A percentile compares a stretch with the other conserved stretches of the same genome.
phyloP scores from a whole-genome alignment of 139 green algal genomes.

The Chlorella sp. region DNA sequence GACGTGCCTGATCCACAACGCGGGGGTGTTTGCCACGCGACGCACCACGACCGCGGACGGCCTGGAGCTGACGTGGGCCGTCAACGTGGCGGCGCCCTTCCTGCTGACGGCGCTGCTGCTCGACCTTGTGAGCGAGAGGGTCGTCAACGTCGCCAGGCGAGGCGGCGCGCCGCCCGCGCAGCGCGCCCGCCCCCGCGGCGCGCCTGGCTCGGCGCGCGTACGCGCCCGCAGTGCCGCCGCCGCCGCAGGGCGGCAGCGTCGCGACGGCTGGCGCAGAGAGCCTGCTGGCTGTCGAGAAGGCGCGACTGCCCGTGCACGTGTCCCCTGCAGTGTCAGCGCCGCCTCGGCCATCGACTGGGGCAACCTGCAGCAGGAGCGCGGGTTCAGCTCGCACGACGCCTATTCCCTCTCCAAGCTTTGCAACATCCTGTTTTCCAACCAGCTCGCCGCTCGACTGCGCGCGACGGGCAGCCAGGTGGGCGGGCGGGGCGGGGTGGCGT shows the following conservation, averaged over 20 bases:
- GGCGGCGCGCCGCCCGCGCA: too few species aligned
- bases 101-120: conserved; percentile 59
- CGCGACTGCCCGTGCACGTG: too few species aligned
- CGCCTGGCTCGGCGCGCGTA: too few species aligned
- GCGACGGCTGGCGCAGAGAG: too few species aligned
- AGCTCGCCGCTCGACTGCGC: conserved; percentile 44
- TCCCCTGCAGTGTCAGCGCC: conserved; percentile 66
- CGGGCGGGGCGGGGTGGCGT: too few species aligned
- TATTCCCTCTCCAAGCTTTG: conserved; percentile 71
- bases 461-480: conserved; percentile 20
- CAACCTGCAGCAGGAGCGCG: conserved; percentile 59
- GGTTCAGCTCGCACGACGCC: conserved; percentile 42
- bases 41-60: conserved; percentile 42
- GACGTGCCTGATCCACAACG: conserved; percentile 70
- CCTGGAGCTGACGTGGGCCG: conserved; percentile 68
- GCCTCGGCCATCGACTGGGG: conserved; percentile 59
- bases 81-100: conserved; percentile 76
- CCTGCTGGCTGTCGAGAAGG: too few species aligned
- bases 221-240: too few species aligned
- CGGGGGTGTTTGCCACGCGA: conserved; percentile 26
- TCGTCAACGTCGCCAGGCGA: conserved; percentile 67
- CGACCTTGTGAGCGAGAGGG: conserved; percentile 39
- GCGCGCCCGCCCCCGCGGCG: too few species aligned
- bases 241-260: too few species aligned
- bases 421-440: conserved; percentile 54